phyloP scores from a whole-genome alignment of 352 stramenopile genomes.

The Globisporangium viniferum region DNA sequence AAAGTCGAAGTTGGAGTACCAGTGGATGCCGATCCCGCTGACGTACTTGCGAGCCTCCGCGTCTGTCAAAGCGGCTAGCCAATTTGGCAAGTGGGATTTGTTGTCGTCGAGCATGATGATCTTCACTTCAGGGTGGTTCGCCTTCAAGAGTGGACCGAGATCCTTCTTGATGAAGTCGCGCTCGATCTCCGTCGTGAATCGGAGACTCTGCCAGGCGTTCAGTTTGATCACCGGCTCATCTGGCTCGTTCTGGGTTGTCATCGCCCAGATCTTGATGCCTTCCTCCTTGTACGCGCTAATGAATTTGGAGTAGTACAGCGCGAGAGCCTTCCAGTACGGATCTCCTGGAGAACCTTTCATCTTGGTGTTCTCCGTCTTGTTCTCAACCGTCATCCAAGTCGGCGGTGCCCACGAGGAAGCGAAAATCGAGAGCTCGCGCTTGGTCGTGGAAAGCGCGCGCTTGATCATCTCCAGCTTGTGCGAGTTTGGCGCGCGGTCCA shows the following conservation, averaged over 20 bases:
- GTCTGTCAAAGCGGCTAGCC: conserved; percentile 39
- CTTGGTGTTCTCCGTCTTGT: conserved; percentile 49
- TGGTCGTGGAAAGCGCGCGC: conserved; percentile 38
- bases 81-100: conserved; percentile 51
- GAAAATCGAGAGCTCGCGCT: conserved; percentile 60
- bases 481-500: conserved; percentile 55
- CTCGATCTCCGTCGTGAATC: conserved; percentile 42
- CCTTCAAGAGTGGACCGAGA: conserved; percentile 62
- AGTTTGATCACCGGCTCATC: conserved; percentile 41
- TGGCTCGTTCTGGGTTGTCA: conserved; percentile 88
- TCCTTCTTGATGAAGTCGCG: conserved; percentile 79
- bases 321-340: conserved; percentile 68
- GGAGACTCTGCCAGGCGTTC: conserved; percentile 62
- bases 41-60: conserved; percentile 64
- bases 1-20: conserved; percentile 75
- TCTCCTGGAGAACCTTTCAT: conserved; percentile 59
- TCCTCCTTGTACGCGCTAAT: conserved; percentile 77
- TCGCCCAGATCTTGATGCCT: conserved; percentile 74
- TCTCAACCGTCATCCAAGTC: conserved; percentile 82
- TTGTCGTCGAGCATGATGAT: conserved; percentile 87
- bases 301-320: conserved; percentile 88
- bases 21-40: conserved; percentile 85
- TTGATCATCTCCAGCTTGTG: conserved; percentile 77
- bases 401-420: conserved; percentile 86
- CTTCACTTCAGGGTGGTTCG: conserved; percentile 72